Base-by-base conservation (phyloP, 2,329 filamentous ascomycete species). In the Arachnomyces sp. region DNA sequence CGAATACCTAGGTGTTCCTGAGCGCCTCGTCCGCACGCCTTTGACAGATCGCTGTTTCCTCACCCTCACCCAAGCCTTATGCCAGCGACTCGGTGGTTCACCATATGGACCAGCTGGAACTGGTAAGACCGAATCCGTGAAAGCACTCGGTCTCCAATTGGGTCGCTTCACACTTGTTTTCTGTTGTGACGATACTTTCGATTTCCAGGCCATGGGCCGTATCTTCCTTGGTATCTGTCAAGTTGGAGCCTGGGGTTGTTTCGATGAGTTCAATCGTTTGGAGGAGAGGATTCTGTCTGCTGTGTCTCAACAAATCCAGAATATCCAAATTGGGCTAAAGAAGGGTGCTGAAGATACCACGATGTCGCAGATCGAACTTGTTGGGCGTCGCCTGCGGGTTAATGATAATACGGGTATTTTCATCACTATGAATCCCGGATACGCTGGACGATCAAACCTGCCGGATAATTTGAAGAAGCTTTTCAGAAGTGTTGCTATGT, bases 371-470 rank as follows among this genome's bases (percentile, higher is more conserved):
- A 96, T 98, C 52, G 92, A 98, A 61, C 73, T 99, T 14, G 84
- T 96, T 39, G 90, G 90, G 36, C 84, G 92, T 40, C 88, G 93
- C 52, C 74, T 98, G 35, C 79, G 75, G 47, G 92, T 99, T 50
- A 93, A 94, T 56, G 74, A 76, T 45, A 94, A 95, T 59, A 96
- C 93, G 37, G 92, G 92, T 53, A 92, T 99, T 60, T 99, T 99
- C 71, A 98, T 99, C 61, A 99, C 92, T 30, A 98, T 99, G 93
- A 99, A 99, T 63, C 92, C 92, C 61, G 92, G 92, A 38, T 99
- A 99, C 66, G 92, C 92, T 39, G 92, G 92, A 42, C 86, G 92
- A 65, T 99, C 92, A 36, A 98, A 98, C 65, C 69, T 99, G 56
- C 92, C 92, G 2, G 92, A 99, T 67, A 99, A 99, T 62, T 66